A percentile compares a stretch with the other conserved stretches of the same genome.
These are phyloP conservation scores for Gaeumannomyces tritici DNA, from an alignment of 2,329 filamentous ascomycete genomes.

Conservation along the genomic window DNA sequence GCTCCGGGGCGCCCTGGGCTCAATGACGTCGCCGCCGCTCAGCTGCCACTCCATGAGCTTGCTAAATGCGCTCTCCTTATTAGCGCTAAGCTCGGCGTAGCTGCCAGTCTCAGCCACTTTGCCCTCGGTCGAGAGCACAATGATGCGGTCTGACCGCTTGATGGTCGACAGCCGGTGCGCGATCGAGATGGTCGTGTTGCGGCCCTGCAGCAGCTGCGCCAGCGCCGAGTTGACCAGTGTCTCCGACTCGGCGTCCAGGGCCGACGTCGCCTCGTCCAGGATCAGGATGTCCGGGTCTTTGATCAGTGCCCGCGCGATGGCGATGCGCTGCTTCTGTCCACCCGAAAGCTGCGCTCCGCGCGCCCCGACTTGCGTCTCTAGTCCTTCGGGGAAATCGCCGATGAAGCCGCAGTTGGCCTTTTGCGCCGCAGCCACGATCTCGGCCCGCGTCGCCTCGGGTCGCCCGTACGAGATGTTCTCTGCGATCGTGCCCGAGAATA, in stretches of 20 bases:
- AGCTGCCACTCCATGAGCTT: constrained; percentile 99
- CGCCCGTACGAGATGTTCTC: constrained; percentile 90
- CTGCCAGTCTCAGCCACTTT: constrained; percentile 84
- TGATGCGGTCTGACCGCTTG: constrained; percentile 88
- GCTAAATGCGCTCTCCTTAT: constrained; percentile 75
- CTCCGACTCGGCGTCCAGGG: constrained; percentile 91
- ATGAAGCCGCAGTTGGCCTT: constrained; percentile 97
- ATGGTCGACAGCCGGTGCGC: constrained; percentile 94
- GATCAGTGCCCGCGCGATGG: constrained; percentile 86
- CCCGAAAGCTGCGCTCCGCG: constrained; percentile 89
- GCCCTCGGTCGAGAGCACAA: constrained; percentile 80
- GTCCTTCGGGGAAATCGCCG: constrained; percentile 87
- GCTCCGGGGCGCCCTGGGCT: constrained; percentile 17
- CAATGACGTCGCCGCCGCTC: constrained; percentile 63
- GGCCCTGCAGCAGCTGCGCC: constrained; percentile 67
- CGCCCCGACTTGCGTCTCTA: constrained; percentile 89
- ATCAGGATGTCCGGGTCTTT: constrained; percentile 97
- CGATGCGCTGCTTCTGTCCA: constrained; percentile 95
- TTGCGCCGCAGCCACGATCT: constrained; percentile 78
- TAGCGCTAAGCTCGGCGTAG: constrained; percentile 65
- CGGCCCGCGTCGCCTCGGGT: constrained; percentile 64
- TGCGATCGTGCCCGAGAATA: constrained; percentile 77
- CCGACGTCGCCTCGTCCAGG: constrained; percentile 91
- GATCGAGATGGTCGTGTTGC: constrained; percentile 95
- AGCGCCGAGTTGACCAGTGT: constrained; percentile 92